Conservation (phyloP, 768 basidiomycete species). For the Arthromyces matolae region DNA sequence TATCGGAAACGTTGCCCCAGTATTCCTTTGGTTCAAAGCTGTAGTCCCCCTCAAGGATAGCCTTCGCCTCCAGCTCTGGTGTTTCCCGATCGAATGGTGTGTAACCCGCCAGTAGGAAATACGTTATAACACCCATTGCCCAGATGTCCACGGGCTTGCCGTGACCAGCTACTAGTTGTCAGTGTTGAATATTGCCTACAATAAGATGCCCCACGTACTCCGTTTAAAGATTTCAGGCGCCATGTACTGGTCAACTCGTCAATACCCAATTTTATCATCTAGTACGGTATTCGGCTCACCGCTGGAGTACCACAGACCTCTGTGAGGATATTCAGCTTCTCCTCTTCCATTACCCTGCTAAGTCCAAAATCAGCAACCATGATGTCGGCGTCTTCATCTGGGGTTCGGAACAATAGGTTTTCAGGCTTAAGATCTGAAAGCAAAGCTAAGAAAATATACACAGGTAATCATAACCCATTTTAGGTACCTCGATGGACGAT, state of each 20-base stretch:
- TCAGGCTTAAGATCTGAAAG: conserved; percentile 88
- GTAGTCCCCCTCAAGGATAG: conserved; percentile 91
- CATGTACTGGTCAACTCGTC: no score
- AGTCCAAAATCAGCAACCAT: conserved; percentile 98
- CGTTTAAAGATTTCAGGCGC: conserved; percentile 96
- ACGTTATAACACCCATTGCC: conserved; percentile 99
- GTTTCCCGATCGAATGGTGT: conserved; percentile 96
- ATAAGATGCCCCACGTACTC: conserved; percentile 40
- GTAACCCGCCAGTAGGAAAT: conserved; percentile 89
- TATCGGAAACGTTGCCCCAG: conserved; percentile 79
- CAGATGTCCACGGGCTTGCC: conserved; percentile 93
- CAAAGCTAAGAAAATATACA: neutral
- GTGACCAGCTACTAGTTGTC: conserved; percentile 73
- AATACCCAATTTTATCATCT: no score
- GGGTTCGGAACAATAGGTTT: conserved; percentile 91
- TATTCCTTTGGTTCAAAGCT: conserved; percentile 79
- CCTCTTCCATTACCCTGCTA: conserved; percentile 85
- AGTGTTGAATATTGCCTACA: conserved; percentile 1
- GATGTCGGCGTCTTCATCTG: conserved; percentile 87
- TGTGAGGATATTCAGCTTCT: conserved; percentile 81
- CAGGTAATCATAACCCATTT: neutral
- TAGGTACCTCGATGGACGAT: conserved; percentile 85
- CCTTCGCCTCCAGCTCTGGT: conserved; percentile 88
- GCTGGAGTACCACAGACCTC: conserved; percentile 97
- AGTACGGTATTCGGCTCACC: conserved; percentile 43